Evolutionary conservation across 2,329 filamentous ascomycete genomes (phyloP), one percentile per base, ranked within the genome.

Genomic region (Epichloe glyceriae): DNA sequence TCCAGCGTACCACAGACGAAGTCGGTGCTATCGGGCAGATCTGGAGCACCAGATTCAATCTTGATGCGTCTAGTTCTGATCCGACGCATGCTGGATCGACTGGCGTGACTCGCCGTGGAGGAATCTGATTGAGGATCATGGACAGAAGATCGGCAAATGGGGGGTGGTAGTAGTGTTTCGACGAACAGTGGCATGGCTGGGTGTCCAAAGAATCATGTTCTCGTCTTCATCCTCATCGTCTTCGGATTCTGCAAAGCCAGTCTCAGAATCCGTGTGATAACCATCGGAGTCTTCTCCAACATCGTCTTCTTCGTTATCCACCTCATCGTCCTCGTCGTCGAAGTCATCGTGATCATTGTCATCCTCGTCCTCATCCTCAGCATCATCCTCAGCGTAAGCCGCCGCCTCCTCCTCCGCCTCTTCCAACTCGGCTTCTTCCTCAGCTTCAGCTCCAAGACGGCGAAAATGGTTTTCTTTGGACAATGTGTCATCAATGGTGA

Each of bases 1-100:
- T 98, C 93, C 19, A 98, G 75, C 1, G 93, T 98, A 52, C 93
- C 93, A 62, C 93, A 97, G n/a, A 98, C 93, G 58, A 98, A 98
- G 66, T 98, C 93, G 14, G 93, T 97, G 67, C 90, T 96, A 66
- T 98, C 93, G 1, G 93, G 93, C 11, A 98, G 74, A 62, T 95
- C 88, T 2, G 88, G 87, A 1, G 85, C 86, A 22, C 77, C 76
- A 39, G 62, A 58, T 26, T 61, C 60, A 40, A 59, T 56, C 56
- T 62, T 64, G 43, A 57, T 54, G 20, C 60, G 61, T 33, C 51
- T 53, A 19, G 50, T 48, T 45, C 53, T 60, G 50, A 53, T 46
- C 10, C 60, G 62, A 11, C 61, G 67, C 44, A 58, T 64, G 47
- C 66, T 50, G 19, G 47, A 43, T 37, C 50, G 50, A 38, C 50